Base-by-base conservation (phyloP, 1,139 yeast genomes). In the Sugiyamaella neomexicana region DNA sequence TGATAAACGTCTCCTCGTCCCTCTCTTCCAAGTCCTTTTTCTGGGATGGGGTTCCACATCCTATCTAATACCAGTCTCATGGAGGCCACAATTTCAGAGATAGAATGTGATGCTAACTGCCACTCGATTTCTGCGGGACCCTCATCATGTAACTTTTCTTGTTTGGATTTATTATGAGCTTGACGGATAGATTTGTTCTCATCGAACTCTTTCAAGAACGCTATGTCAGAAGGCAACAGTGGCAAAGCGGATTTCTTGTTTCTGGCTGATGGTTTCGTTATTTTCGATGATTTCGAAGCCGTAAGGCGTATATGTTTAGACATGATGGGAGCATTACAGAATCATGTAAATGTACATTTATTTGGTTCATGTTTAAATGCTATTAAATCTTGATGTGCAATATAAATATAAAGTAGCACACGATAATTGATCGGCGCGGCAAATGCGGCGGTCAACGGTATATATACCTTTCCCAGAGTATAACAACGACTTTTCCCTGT, bases 231-330 rank as follows among this genome's bases (percentile, higher is more conserved):
- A 0, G 72, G 72, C 27, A 69, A 49, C 17, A 68, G 46, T 9
- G 70, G 69, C 10, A 42, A n/a, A 7, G 12, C 45, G 12, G 53
- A 25, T 31, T 46, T 46, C 25, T 54, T 50, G n/a, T 46, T 46
- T 16, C 50, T 50, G 17, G 29, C 27, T n/a, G 29, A 5, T 8
- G 53, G 46, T 13, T 48, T 43, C 7, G 40, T 32, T n/a, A 55
- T 55, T 34, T 55, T 17, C 10, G 58, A 57, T 1, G 59, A 43
- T 6, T 50, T 39, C 1, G 60, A 58, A 13, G 58, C 60, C 74
- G 80, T 80, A 77, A 76, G 62, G 72, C 79, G 62, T 74, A 79
- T 62, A 12, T 40, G 49, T 36, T 36, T 45, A 17, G 41, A n/a
- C 49, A 45, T 45, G 34, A 29, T 12, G 34, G 34, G 5, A 20